phyloP scores from a whole-genome alignment of 2,329 filamentous ascomycete species.

The Fusarium sp. region DNA sequence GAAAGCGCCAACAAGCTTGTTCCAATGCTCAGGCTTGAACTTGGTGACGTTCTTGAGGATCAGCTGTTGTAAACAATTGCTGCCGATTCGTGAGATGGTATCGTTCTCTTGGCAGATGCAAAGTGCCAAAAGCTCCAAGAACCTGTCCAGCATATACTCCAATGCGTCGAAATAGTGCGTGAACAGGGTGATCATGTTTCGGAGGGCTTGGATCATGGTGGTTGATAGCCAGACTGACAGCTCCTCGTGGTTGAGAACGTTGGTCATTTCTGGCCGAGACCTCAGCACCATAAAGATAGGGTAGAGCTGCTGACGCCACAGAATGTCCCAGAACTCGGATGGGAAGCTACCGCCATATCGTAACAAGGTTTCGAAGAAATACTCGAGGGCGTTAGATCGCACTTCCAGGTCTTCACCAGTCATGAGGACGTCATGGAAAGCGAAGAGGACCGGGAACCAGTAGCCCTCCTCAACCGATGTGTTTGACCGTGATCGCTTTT shows the following conservation, averaged over 20 bases:
- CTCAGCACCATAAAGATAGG: slow-evolving; percentile 99
- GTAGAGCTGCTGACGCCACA: slow-evolving; percentile 96
- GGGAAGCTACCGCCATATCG: slow-evolving; percentile 93
- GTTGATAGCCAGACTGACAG: slow-evolving; percentile 98
- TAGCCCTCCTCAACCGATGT: slow-evolving; percentile 97
- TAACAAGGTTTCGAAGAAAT: slow-evolving; percentile 94
- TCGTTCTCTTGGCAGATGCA: slow-evolving; percentile 99
- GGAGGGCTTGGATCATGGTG: slow-evolving; percentile 97
- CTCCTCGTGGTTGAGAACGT: slow-evolving; percentile 95
- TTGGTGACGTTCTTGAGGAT: slow-evolving; percentile 97
- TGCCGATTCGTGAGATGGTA: slow-evolving; percentile 96
- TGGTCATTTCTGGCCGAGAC: slow-evolving; percentile 95
- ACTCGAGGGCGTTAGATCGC: slow-evolving; percentile 88
- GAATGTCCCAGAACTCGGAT: slow-evolving; percentile 95
- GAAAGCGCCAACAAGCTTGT: slow-evolving; percentile 93
- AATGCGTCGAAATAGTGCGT: slow-evolving; percentile 98
- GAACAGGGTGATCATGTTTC: slow-evolving; percentile 98
- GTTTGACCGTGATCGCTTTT: slow-evolving; percentile 71
- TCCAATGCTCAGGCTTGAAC: slow-evolving; percentile 89
- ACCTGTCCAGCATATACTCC: slow-evolving; percentile 98
- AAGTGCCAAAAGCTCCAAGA: slow-evolving; percentile 90
- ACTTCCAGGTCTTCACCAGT: slow-evolving; percentile 98
- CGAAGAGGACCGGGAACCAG: slow-evolving; percentile 98
- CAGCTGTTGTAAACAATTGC: slow-evolving; percentile 96
- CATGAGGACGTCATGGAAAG: slow-evolving; percentile 99